Evolutionary conservation across 176 grass and related monocot genomes (phyloP).

Genomic region (Eragrostis curvula): DNA sequence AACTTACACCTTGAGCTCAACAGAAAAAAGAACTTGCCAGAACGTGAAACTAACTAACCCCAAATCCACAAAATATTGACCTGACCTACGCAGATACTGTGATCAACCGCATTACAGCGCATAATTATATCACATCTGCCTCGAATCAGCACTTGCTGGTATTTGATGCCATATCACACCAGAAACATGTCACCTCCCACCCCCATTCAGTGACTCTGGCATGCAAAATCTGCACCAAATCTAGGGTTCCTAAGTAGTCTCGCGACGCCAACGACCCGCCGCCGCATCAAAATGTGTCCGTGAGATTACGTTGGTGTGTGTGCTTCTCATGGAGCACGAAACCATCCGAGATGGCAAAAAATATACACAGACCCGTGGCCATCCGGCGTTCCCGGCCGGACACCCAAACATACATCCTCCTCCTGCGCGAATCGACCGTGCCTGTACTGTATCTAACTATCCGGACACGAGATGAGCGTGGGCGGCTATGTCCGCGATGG

Average conservation of each 20-base stretch:
- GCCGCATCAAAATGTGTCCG: neutral
- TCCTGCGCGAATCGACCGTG: neutral
- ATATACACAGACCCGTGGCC: too few species aligned
- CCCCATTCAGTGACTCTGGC: too few species aligned
- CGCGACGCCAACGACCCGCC: neutral
- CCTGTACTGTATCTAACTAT: neutral
- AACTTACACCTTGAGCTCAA: neutral
- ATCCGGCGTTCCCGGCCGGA: too few species aligned
- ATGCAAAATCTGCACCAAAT: neutral
- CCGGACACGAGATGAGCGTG: conserved; percentile 12
- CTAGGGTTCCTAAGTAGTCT: neutral
- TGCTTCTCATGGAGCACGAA: too few species aligned
- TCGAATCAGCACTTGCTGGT: neutral
- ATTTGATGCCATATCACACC: neutral
- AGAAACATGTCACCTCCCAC: neutral
- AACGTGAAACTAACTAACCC: neutral
- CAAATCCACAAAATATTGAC: neutral
- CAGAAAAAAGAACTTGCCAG: neutral
- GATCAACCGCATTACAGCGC: neutral
- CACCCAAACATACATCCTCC: neutral
- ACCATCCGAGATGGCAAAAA: too few species aligned
- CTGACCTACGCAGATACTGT: neutral
- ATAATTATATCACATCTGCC: too few species aligned
- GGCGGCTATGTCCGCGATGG: conserved; percentile 34
- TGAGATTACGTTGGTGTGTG: too few species aligned